Evolutionary conservation across 352 stramenopile genomes (phyloP).

Genomic region (Plasmopara viticola): DNA sequence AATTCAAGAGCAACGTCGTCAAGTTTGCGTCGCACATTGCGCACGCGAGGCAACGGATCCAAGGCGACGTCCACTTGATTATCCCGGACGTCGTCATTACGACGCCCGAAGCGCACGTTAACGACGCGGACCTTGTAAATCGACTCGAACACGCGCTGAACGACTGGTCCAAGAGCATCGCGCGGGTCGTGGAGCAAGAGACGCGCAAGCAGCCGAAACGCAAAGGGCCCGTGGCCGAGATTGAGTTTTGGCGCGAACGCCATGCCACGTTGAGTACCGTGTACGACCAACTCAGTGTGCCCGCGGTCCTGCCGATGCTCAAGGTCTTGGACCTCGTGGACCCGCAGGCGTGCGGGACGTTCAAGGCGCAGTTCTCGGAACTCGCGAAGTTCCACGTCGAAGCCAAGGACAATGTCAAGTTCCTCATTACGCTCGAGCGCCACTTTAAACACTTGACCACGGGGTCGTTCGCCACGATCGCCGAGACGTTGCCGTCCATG

Average conservation of each 20-base stretch:
- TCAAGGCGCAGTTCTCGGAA: conserved; percentile 93
- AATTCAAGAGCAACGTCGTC: conserved; percentile 86
- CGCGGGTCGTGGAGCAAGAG: conserved; percentile 88
- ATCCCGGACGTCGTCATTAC: conserved; percentile 90
- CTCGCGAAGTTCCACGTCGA: conserved; percentile 93
- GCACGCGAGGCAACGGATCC: conserved; percentile 91
- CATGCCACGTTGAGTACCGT: conserved; percentile 92
- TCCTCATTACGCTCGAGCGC: conserved; percentile 92
- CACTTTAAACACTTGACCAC: conserved; percentile 94
- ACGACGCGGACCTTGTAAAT: conserved; percentile 84
- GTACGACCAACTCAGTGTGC: conserved; percentile 95
- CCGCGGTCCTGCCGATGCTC: conserved; percentile 93
- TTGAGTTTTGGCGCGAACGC: conserved; percentile 94
- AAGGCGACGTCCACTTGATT: conserved; percentile 90
- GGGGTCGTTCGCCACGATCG: conserved; percentile 88
- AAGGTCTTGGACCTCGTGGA: conserved; percentile 90
- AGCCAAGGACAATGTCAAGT: conserved; percentile 96
- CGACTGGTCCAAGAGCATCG: conserved; percentile 90
- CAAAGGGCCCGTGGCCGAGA: conserved; percentile 90
- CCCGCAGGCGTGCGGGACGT: conserved; percentile 85
- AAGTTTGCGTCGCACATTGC: conserved; percentile 92
- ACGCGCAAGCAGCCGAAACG: conserved; percentile 78
- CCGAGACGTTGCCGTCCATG: conserved; percentile 92
- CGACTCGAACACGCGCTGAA: conserved; percentile 88
- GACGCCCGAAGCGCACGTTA: conserved; percentile 77